Percentiles rank a stretch among this genome's conserved stretches.
Conservation (phyloP, 2,329 filamentous ascomycete species). For the Pseudogymnoascus destructans region DNA sequence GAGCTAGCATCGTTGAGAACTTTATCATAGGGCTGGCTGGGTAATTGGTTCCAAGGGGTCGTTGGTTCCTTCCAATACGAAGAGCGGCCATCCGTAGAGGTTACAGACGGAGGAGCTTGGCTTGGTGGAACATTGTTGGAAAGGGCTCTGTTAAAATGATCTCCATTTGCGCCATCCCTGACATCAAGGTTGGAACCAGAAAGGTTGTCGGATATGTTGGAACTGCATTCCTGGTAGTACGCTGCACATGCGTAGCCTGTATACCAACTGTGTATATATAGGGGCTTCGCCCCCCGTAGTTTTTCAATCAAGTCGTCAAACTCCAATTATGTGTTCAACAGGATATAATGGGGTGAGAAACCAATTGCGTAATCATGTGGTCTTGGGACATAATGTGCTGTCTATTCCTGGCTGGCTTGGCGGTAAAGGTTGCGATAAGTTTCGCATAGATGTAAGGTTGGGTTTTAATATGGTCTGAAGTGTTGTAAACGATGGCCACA, state of each 20-base stretch:
- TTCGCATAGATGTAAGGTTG: conserved; percentile 13
- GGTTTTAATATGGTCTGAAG: conserved; percentile 14
- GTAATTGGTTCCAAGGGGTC: neutral
- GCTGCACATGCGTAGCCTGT: no score
- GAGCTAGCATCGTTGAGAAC: conserved; percentile 15
- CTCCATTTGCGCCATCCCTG: neutral
- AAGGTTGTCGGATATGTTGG: neutral
- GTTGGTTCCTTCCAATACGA: neutral
- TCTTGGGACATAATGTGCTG: neutral
- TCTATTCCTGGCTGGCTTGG: neutral
- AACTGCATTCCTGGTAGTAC: no score
- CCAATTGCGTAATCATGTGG: neutral
- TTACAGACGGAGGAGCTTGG: neutral
- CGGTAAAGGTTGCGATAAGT: neutral
- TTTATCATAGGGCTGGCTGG: conserved; percentile 11
- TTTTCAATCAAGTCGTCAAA: no score
- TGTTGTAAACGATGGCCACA: conserved; percentile 22
- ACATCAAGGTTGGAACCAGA: neutral
- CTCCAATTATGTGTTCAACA: no score
- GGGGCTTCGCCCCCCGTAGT: no score
- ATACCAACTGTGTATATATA: no score
- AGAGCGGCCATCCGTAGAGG: neutral
- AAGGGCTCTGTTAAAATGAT: neutral
- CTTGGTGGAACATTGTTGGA: neutral
- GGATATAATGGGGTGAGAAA: neutral